Base-by-base conservation (phyloP, 495 filamentous ascomycete species). In the Usnea hakonensis region DNA sequence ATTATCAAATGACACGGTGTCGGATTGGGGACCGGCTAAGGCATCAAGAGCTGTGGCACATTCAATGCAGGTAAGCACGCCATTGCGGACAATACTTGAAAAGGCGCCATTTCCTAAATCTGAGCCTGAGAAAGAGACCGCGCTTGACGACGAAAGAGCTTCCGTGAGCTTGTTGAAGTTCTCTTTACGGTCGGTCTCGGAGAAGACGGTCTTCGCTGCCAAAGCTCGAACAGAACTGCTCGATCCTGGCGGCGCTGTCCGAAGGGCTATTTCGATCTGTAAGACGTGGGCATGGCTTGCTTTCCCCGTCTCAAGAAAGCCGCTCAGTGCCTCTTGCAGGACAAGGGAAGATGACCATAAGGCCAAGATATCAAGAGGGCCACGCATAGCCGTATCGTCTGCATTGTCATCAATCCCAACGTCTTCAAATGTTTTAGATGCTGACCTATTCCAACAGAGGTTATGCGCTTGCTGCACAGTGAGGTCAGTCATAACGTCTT, bases 401-500 rank as follows among this genome's bases (percentile, higher is more conserved):
- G 93, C 88, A 14, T 96, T 90, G 17, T 85, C 79, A 70, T 95
- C 88, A 32, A 88, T 83, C 48, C 87, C 87, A 57, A 86, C 85
- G 13, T 81, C 78, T 21, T 78, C 75, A 1, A 84, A 79, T 30
- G 86, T 81, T 65, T 87, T 78, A 17, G 84, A 83, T 1, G 86
- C 93, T 9, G 83, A 84, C 58, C 82, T 81, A 69, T 95, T 95
- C 87, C 90, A 96, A 11, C 90, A 90, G 6, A 97, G 81, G 70
- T 96, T 96, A 64, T 91, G 90, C 2, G 91, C 91, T 53, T 91
- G 83, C 71, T 96, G 91, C 43, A 91, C 81, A 60, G 96, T 88
- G 63, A 76, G 75, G 58, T 87, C 81, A 61, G 84, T 84, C 70
- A 97, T 81, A 23, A 96, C 90, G 33, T 88, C 83, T 41, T 91